Percentiles rank a stretch among this genome's conserved stretches.
These are phyloP conservation scores for Candida maesae DNA, from an alignment of 805 yeast species.

Conservation along the genomic window DNA sequence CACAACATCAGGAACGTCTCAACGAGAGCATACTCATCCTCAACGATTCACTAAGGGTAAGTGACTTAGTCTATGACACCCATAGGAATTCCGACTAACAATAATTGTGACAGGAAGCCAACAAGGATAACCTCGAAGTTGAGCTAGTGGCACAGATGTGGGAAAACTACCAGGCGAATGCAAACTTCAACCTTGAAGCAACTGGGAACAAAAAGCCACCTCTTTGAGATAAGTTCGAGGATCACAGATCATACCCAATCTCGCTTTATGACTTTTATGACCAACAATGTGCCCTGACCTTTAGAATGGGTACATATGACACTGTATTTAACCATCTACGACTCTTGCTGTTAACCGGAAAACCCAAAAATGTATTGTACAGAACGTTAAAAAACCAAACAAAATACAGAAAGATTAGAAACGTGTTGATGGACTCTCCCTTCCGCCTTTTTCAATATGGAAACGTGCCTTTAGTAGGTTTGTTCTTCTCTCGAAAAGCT, in stretches of 20 bases:
- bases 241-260: too few relatives aligned
- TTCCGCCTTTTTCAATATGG: too few relatives aligned
- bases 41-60: constrained; percentile 52
- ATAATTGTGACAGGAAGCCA: constrained; percentile 39
- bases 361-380: constrained; percentile 1
- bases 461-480: too few relatives aligned
- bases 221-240: constrained; percentile 26
- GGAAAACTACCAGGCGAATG: constrained; percentile 69
- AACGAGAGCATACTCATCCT: constrained; percentile 66
- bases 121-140: constrained; percentile 61
- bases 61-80: constrained; percentile 7
- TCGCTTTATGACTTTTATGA: not conserved
- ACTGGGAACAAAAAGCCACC: constrained; percentile 62
- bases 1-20: constrained; percentile 48
- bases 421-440: too few relatives aligned
- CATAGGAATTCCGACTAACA: not conserved
- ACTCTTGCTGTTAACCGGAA: constrained; percentile 1
- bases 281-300: too few relatives aligned
- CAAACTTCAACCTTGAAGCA: constrained; percentile 64
- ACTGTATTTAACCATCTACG: too few relatives aligned
- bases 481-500: too few relatives aligned
- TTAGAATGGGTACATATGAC: too few relatives aligned
- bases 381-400: not conserved
- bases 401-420: too few relatives aligned
- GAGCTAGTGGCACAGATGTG: constrained; percentile 75